Base-by-base conservation (phyloP, 2,329 filamentous ascomycete species). In the Gnomoniopsis smithogilvyi region DNA sequence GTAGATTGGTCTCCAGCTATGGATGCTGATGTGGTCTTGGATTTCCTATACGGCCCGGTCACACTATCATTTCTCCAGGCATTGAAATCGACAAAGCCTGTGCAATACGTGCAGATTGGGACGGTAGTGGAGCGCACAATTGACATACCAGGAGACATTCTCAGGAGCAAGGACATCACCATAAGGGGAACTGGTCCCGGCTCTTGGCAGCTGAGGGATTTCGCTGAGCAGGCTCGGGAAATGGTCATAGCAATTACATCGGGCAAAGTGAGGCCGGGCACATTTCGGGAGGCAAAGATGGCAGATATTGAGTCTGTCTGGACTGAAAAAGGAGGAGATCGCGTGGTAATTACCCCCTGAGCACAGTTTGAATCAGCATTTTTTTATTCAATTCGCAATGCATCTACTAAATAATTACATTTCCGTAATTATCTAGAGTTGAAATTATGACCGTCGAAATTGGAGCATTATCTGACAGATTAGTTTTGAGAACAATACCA, bases 61-160 rank as follows among this genome's bases (percentile, higher is more conserved):
- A 68, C 76, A 0, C 64, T 72, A 12, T 73, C 75, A 6, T 67
- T 80, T 11, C 69, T 84, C 8, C 64, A 67, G 6, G 73, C 73
- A 3, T 65, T 82, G 19, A 72, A 69, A 38, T 71, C 73, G 1
- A 67, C 67, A 33, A 73, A 71, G n/a, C 73, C 78, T 0, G 72
- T 82, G 24, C 80, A 83, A 59, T 83, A 80, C 66, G 76, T 85
- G 12, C 77, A 80, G 54, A 79, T 85, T 56, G 82, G 82, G 6
- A 69, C 72, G 1, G 64, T 84, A 47, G 71, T 70, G 11, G 62
- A 66, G 2, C 67, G 70, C 21, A 72, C 74, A 1, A 69, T 76
- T 1, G 61, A 65, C 7, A 66, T 84, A 11, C 74, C 78, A 0
- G 73, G 75, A 0, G 70, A 73, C 3, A 63, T 80, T 7, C 66